Evolutionary conservation across 495 filamentous ascomycete species (phyloP).

Genomic region (Xylaria grammica): DNA sequence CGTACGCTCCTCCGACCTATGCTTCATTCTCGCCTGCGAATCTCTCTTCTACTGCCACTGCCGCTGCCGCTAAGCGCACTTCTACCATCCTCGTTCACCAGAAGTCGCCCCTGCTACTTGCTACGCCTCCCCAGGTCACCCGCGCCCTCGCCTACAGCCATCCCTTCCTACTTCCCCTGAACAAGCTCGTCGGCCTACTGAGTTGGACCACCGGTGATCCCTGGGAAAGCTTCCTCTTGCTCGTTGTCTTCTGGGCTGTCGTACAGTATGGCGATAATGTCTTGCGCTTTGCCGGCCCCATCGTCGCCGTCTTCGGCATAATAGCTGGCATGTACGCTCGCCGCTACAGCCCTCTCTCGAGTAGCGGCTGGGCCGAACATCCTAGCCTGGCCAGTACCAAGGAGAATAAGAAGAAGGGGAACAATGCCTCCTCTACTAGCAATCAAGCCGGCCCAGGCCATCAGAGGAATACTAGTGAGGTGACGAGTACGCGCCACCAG

Average conservation of each 20-base stretch:
- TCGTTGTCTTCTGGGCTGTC: constrained; percentile 82
- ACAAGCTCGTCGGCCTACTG: constrained; percentile 78
- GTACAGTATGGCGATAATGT: constrained; percentile 85
- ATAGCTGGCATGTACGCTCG: constrained; percentile 93
- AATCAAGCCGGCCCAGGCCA: constrained; percentile 54
- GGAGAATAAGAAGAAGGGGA: constrained; percentile 54
- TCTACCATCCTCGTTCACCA: constrained; percentile 94
- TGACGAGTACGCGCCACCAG: constrained; percentile 67
- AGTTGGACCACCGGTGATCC: constrained; percentile 93
- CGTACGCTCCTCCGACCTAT: constrained; percentile 69
- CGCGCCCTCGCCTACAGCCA: constrained; percentile 91
- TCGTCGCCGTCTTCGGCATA: constrained; percentile 76
- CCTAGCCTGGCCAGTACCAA: constrained; percentile 29
- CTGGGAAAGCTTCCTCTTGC: constrained; percentile 94
- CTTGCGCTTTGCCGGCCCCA: constrained; percentile 78
- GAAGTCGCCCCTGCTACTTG: constrained; percentile 90
- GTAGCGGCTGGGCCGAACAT: constrained; percentile 70
- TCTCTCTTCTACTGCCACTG: constrained; percentile 57
- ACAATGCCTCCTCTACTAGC: constrained; percentile 46
- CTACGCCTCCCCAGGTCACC: constrained; percentile 92
- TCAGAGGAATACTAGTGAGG: constrained; percentile 60
- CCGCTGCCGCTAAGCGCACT: constrained; percentile 73
- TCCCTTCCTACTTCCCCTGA: constrained; percentile 86
- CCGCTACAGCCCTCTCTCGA: constrained; percentile 87
- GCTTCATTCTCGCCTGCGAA: constrained; percentile 88